Evolutionary conservation across 345 rosid species (phyloP), one percentile per base, ranked within the genome.

Genomic region (Citrus glauca): DNA sequence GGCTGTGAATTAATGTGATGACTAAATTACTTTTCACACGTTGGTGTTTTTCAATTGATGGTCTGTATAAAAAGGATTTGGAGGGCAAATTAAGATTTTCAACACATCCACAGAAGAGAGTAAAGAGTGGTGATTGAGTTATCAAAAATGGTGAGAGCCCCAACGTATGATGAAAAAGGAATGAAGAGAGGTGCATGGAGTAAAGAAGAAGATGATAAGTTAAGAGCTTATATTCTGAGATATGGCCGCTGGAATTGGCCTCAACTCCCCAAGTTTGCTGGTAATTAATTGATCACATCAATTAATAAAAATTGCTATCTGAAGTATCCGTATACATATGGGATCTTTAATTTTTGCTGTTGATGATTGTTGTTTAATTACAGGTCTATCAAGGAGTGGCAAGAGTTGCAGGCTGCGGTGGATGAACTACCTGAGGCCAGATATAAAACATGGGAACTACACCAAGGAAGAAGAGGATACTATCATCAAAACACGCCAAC

Each of bases 381-480:
- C 72, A 87, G 89, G 89, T 48, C 72, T 87, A 8, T 53, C 79
- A 32, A 82, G 87, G 76, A 74, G 83, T 57, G 89, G 89, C 6
- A 87, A 84, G 82, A 87, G 87, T 72, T 87, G 89, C 73, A 82
- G 90, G 62, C 60, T 85, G 56, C 71, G 90, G 7, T 87, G 88
- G 88, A 56, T 79, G 82, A 87, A 87, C 57, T 87, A 87, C 61
- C 84, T 85, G 20, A 56, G 81, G 10, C 86, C 90, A 0, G 77
- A 80, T 25, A 42, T 87, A 45, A 87, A 83, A 55, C 86, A 62
- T 16, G 90, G 90, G 25, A 78, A 45, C 66, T 87, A 53, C 80
- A 81, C 81, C 7, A 37, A 75, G 22, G 78, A 83, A 72, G 90
- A 87, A 78, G 84, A 85, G 67, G 82, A 74, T 63, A 20, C 50